Evolutionary conservation across 202 grass and related monocot genomes (phyloP).

Genomic region (Panicum hallii): DNA sequence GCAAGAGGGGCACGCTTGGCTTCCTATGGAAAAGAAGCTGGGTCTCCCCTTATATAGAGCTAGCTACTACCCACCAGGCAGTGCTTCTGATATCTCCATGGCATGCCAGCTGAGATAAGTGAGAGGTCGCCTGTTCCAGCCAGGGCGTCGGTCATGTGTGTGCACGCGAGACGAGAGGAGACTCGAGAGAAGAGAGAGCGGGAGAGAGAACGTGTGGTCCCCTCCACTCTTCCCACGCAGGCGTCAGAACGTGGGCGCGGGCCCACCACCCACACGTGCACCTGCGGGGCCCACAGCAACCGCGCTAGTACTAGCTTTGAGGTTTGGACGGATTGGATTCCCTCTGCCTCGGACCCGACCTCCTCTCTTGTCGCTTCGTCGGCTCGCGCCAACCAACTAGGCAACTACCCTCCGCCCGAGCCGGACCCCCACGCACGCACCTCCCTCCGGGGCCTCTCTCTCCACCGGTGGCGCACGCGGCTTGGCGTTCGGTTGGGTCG

Average conservation of each 20-base stretch:
- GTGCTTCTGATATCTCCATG: background rate
- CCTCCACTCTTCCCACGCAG: background rate
- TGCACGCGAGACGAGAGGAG: background rate
- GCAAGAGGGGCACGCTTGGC: background rate
- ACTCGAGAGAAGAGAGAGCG: background rate
- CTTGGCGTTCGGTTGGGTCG: too few species aligned
- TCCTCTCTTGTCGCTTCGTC: background rate
- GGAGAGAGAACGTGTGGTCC: background rate
- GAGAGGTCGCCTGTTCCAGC: background rate
- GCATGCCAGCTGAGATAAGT: background rate
- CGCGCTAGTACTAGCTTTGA: too few species aligned
- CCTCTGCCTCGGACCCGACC: conserved; percentile 19
- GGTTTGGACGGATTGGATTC: conserved; percentile 26
- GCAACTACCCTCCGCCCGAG: background rate
- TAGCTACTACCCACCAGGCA: background rate
- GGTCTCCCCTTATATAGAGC: conserved; percentile 27
- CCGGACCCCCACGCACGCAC: background rate
- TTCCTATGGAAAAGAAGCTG: background rate
- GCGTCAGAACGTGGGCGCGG: conserved; percentile 34
- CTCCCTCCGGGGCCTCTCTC: too few species aligned
- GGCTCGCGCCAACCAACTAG: background rate
- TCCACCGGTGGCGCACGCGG: too few species aligned
- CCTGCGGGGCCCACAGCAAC: background rate
- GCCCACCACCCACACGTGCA: conserved; percentile 51
- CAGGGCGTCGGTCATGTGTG: background rate